phyloP scores from a whole-genome alignment of 345 rosid species.

The Litchi chinensis region DNA sequence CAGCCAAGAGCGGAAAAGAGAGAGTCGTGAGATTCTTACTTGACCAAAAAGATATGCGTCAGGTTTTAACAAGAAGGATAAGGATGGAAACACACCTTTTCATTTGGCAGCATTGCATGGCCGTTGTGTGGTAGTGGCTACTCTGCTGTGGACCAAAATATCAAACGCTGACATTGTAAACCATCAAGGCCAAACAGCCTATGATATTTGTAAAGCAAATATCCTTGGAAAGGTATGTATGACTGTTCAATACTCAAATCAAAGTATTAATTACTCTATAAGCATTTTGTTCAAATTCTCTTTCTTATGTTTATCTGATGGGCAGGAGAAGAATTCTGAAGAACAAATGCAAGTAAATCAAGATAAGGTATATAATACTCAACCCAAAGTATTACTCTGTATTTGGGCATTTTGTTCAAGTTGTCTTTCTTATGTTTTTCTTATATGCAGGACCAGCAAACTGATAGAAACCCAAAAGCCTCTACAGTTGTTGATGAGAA shows the following conservation, averaged over 20 bases:
- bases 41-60: neutral
- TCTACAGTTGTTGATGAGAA: no score
- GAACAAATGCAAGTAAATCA: no score
- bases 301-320: neutral
- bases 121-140: slow-evolving; percentile 21
- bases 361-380: no score
- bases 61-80: slow-evolving; percentile 24
- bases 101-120: slow-evolving; percentile 31
- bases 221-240: neutral
- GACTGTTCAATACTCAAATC: neutral
- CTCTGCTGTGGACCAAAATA: slow-evolving; percentile 18
- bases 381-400: no score
- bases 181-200: slow-evolving; percentile 29
- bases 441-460: neutral
- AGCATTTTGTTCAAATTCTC: neutral
- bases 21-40: slow-evolving; percentile 20
- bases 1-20: slow-evolving; percentile 24
- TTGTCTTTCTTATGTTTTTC: no score
- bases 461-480: no score
- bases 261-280: no score
- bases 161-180: slow-evolving; percentile 18
- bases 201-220: slow-evolving; percentile 18
- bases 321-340: no score
- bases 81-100: slow-evolving; percentile 37
- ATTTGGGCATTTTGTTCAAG: no score